Conservation (phyloP, 1,284 basidiomycete species). For the Melampsora americana region DNA sequence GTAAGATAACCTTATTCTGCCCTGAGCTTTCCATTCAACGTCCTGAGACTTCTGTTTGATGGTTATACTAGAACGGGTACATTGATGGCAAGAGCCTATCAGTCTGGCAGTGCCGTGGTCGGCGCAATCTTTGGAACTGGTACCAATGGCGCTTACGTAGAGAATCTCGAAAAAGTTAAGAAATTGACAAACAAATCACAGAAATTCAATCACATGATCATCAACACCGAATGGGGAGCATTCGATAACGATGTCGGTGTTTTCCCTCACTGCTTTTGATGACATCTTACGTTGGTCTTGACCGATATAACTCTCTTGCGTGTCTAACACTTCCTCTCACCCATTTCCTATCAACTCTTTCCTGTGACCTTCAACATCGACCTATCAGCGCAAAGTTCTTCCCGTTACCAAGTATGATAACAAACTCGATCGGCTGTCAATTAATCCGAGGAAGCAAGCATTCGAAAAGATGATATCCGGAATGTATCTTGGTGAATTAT, state of each 20-base stretch:
- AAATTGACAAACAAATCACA: conserved; percentile 67
- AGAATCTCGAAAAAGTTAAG: conserved; percentile 75
- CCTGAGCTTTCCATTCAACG: background rate
- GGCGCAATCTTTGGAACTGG: conserved; percentile 97
- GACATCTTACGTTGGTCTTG: too few species aligned
- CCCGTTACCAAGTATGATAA: conserved; percentile 92
- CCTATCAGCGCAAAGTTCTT: conserved; percentile 68
- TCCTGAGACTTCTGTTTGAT: background rate
- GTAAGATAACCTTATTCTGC: conserved; percentile 58
- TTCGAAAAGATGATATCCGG: conserved; percentile 99
- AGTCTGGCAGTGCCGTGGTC: conserved; percentile 78
- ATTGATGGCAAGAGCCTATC: conserved; percentile 85
- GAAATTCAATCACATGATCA: conserved; percentile 71
- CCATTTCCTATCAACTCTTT: too few species aligned
- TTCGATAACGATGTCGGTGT: conserved; percentile 78
- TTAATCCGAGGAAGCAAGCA: conserved; percentile 87
- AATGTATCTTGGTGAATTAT: conserved; percentile 93
- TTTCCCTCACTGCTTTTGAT: conserved; percentile 3
- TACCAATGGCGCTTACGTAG: conserved; percentile 95
- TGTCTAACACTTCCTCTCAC: background rate
- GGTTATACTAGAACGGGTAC: conserved; percentile 79
- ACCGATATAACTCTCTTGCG: conserved; percentile 10
- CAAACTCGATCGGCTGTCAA: conserved; percentile 83
- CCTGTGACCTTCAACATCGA: background rate
- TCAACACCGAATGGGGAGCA: conserved; percentile 97